phyloP scores from a whole-genome alignment of 108 stramenopile genomes.

The Aurantiochytrium sp. region DNA sequence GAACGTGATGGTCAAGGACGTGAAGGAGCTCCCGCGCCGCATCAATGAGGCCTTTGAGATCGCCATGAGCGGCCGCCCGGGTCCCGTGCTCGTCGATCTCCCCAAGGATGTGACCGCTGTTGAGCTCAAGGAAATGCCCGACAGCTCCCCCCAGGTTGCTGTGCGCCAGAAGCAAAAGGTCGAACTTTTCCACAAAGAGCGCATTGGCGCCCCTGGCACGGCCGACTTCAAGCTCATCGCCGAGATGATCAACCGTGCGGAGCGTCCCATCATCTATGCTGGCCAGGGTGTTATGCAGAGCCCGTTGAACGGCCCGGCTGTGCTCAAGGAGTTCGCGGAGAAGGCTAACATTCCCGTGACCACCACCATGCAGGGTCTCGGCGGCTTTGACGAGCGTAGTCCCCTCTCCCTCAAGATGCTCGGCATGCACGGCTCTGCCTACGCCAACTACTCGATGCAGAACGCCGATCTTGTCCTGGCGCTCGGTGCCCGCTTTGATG shows the following conservation, averaged over 20 bases:
- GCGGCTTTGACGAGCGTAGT: conserved; percentile 71
- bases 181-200: background rate
- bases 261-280: conserved; percentile 76
- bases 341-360: conserved; percentile 74
- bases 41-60: conserved; percentile 82
- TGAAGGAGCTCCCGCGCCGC: conserved; percentile 73
- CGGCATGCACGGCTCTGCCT: conserved; percentile 82
- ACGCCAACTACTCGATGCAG: conserved; percentile 76
- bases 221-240: conserved; percentile 32
- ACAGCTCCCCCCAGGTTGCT: background rate
- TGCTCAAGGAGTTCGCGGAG: conserved; percentile 71
- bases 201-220: background rate
- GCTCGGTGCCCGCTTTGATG: conserved; percentile 77
- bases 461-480: conserved; percentile 73
- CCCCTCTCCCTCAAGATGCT: conserved; percentile 77
- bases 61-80: conserved; percentile 76
- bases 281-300: conserved; percentile 67
- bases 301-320: conserved; percentile 50
- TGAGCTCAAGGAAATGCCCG: background rate
- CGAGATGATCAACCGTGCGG: conserved; percentile 65
- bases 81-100: conserved; percentile 78
- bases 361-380: conserved; percentile 75
- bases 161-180: conserved; percentile 5
- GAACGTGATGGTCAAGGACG: conserved; percentile 76
- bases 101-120: conserved; percentile 69